phyloP scores from a whole-genome alignment of 768 basidiomycete species.

The Auricularia auricula-judae region DNA sequence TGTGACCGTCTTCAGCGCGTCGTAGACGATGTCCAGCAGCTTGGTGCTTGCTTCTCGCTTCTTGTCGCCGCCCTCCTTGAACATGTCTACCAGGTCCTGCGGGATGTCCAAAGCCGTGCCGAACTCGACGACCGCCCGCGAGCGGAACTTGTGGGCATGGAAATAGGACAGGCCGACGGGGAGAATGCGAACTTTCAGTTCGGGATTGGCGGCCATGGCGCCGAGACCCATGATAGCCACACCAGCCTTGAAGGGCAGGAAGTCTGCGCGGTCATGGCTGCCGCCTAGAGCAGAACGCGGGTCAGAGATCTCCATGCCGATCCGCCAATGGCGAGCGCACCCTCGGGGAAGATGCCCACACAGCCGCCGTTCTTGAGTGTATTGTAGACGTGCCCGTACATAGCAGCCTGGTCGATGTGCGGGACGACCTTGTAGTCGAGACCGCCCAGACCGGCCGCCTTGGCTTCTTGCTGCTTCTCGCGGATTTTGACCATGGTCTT shows the following conservation, averaged over 20 bases:
- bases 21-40: conserved; percentile 84
- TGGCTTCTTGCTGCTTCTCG: conserved; percentile 54
- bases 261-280: conserved; percentile 93
- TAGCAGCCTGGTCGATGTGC: conserved; percentile 85
- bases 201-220: conserved; percentile 88
- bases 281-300: conserved; percentile 48
- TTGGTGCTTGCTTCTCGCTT: conserved; percentile 87
- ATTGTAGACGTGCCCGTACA: conserved; percentile 90
- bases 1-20: conserved; percentile 91
- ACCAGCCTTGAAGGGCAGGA: conserved; percentile 93
- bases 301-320: not conserved
- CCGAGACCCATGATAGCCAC: conserved; percentile 97
- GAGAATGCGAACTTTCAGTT: conserved; percentile 79
- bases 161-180: conserved; percentile 56
- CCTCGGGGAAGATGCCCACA: conserved; percentile 98
- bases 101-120: conserved; percentile 89
- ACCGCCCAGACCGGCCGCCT: conserved; percentile 45
- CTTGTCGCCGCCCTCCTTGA: conserved; percentile 74
- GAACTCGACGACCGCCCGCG: conserved; percentile 95
- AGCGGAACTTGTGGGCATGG: conserved; percentile 80
- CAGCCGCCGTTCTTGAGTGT: conserved; percentile 74
- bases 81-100: conserved; percentile 76
- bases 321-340: conserved; percentile 24
- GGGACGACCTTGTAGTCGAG: conserved; percentile 76
- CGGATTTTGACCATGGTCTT: conserved; percentile 57